Evolutionary conservation across 352 stramenopile species (phyloP).

Genomic region (Poterioochromonas sp.): DNA sequence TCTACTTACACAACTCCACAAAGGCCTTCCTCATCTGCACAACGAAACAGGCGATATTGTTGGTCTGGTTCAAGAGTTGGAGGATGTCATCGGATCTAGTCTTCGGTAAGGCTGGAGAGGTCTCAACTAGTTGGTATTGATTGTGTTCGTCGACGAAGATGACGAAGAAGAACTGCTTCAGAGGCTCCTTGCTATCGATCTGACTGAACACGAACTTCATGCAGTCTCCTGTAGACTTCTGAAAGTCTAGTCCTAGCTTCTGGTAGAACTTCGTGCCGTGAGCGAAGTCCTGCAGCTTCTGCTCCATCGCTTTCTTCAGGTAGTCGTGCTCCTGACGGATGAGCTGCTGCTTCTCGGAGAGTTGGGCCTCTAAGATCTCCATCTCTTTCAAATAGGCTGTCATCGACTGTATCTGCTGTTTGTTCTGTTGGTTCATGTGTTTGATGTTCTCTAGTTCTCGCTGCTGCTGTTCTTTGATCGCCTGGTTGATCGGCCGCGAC

Average conservation of each 20-base stretch:
- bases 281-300: not conserved
- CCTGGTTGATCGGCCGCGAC: not conserved
- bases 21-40: not conserved
- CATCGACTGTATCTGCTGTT: not conserved
- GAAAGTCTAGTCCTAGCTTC: slow-evolving; percentile 12
- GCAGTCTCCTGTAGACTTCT: not conserved
- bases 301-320: not conserved
- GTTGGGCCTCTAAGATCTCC: not conserved
- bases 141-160: slow-evolving; percentile 11
- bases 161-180: not conserved
- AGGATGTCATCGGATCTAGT: not conserved
- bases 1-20: no score
- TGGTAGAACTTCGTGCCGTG: not conserved
- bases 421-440: not conserved
- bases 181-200: not conserved
- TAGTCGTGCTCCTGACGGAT: not conserved
- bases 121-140: slow-evolving; percentile 18
- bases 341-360: not conserved
- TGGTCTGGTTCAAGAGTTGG: not conserved
- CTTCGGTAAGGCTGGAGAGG: not conserved
- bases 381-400: not conserved
- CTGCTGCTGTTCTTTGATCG: slow-evolving; percentile 13
- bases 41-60: not conserved
- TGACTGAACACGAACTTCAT: slow-evolving; percentile 31
- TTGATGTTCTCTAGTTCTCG: not conserved